Base-by-base conservation (phyloP, 805 yeast species). In the Kazachstania africana region DNA sequence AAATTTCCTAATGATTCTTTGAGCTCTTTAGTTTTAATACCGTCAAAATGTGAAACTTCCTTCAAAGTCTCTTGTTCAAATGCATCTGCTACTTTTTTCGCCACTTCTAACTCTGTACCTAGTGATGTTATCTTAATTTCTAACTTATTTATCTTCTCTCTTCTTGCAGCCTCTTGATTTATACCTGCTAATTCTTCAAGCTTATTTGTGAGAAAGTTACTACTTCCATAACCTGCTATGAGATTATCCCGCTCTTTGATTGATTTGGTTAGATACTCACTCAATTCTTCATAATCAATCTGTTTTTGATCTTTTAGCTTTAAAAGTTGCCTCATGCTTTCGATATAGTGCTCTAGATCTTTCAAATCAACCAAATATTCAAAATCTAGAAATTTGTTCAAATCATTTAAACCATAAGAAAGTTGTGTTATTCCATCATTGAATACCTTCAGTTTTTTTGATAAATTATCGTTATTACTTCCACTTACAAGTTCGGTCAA, bases 261-360 rank as follows among this genome's bases (percentile, higher is more conserved):
- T 0, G 94, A 75, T 46, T 82, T 79, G 25, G 66, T 65, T 34
- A 85, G 60, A 57, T 88, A 88, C 33, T 80, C 93, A 24, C 73
- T 70, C 27, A 88, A 62, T 31, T 81, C 93, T 50, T 91, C 96
- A 47, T 78, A 77, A 53, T 88, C 98, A 17, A 88, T 70, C 45
- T 82, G 87, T 53, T 87, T 87, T 50, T 84, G 85, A 48, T 88
- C 97, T 42, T 88, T 84, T 35, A 81, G 66, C 48, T 79, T 85
- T 33, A 91, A 70, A 36, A 88, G 60, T 38, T 68, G 72, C 46
- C 74, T 74, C 42, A 80, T 59, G 15, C 79, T 71, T 30, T 60
- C 62, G 27, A 78, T 70, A 44, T 80, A 91, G 56, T 82, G 87
- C 39, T 88, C 84, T 57, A 91, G 66, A 55, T 91, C 97, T 42